Base-by-base conservation (phyloP, 192 early-diverging fungal genomes). In the Spizellomyces punctatus region DNA sequence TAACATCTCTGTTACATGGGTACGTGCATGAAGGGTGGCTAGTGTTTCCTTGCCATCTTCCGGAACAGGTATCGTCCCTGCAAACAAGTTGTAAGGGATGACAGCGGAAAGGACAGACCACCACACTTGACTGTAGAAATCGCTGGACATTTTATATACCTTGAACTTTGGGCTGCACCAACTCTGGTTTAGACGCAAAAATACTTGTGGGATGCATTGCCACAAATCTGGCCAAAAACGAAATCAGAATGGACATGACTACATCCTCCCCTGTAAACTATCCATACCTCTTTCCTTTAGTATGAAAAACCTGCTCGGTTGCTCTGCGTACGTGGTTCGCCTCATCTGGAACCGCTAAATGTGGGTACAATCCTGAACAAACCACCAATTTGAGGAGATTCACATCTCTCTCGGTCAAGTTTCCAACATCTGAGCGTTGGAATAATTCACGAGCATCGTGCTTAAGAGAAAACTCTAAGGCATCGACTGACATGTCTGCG, bases 291-390 rank as follows among this genome's bases (percentile, higher is more conserved):
- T 83, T 88, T 65, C 76, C 59, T 63, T 81, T 80, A 0, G 89
- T 90, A 69, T 91, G 89, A 62, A 82, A 91, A 14, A 88, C 68
- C 62, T 88, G 61, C 58, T 91, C 87, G 10, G 70, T 75, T 22
- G 64, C 73, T 49, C 77, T 79, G 42, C 89, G 42, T 64, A 75
- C 61, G 14, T 74, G 75, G 61, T 91, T 91, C n/a, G 85, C 79
- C n/a, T 88, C 86, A 65, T 91, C 89, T 12, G 84, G 72, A 62
- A 89, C 75, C 16, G 89, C 88, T 46, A 90, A 55, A 72, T 91
- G 80, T 3, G 89, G 89, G 65, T 91, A 91, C 14, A 91, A 68
- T 8, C 90, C 84, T 9, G 84, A 88, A 56, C 85, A 89, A 41
- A 88, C 52, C 12, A 90, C 81, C 0, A 91, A 67, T 67, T 90